These are phyloP conservation scores for Sclerotinia trifoliorum DNA, from an alignment of 2,329 filamentous ascomycete genomes.

Conservation along the genomic window DNA sequence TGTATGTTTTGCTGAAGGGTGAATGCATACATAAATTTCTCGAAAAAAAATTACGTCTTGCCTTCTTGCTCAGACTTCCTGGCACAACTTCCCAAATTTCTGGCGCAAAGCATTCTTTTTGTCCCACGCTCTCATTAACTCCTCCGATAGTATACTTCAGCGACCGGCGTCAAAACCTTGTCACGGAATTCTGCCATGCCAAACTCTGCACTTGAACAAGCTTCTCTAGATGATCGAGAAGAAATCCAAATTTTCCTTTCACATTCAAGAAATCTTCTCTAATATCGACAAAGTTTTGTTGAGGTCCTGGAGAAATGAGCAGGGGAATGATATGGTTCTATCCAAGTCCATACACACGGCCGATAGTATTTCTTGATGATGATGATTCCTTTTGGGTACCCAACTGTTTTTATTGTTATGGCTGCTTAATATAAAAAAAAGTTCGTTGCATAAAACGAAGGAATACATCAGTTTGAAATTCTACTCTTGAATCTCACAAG, in stretches of 20 bases:
- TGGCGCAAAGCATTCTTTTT: not conserved
- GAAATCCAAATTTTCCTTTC: no score
- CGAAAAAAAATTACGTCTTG: no score
- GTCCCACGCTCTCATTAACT: not conserved
- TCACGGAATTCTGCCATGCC: not conserved
- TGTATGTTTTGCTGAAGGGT: not conserved
- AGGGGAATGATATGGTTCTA: not conserved
- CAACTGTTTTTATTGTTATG: not conserved
- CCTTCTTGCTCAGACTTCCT: not conserved
- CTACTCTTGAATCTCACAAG: not conserved
- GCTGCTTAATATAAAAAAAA: not conserved
- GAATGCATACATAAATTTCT: no score
- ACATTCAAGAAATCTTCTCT: not conserved
- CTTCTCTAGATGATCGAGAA: not conserved
- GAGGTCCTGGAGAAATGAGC: not conserved
- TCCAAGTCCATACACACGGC: not conserved
- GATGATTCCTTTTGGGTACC: not conserved
- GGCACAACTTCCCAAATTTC: not conserved
- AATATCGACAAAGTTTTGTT: not conserved
- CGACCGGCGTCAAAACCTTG: not conserved
- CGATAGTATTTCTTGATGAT: not conserved
- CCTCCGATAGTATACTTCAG: not conserved
- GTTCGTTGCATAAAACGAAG: not conserved
- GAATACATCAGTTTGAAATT: not conserved
- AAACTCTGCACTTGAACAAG: not conserved